Percentiles rank a stretch among this genome's conserved stretches.
Evolutionary conservation across 176 grass and related monocot species (phyloP).

Genomic region (Rhynchospora pubera): DNA sequence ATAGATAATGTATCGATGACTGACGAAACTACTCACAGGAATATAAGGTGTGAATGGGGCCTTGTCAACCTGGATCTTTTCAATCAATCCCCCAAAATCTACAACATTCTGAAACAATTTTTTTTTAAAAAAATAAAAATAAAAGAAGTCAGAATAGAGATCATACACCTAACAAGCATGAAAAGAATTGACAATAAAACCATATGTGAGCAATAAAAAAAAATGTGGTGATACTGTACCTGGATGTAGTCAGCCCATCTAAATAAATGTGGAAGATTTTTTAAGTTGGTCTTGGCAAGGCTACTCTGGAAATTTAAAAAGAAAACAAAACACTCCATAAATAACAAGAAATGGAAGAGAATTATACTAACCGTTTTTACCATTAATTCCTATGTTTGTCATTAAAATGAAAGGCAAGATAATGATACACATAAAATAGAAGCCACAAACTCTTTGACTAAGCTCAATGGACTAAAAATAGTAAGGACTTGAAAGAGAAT

Average conservation of each 20-base stretch:
- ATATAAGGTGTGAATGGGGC: conserved; percentile 43
- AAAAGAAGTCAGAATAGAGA: neutral
- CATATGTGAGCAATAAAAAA: conserved; percentile 7
- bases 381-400: neutral
- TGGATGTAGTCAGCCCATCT: conserved; percentile 96
- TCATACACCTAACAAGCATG: neutral
- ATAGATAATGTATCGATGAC: neutral
- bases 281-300: conserved; percentile 32
- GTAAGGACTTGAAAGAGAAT: neutral
- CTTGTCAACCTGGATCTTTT: conserved; percentile 60
- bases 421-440: neutral
- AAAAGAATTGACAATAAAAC: conserved; percentile 3
- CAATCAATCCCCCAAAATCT: conserved; percentile 51
- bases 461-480: neutral
- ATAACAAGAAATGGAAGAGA: neutral
- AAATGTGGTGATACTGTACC: conserved; percentile 30
- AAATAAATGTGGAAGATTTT: conserved; percentile 59
- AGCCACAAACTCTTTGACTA: neutral
- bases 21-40: neutral
- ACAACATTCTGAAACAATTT: conserved; percentile 45
- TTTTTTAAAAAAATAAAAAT: neutral
- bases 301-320: conserved; percentile 29
- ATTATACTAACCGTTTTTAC: neutral
- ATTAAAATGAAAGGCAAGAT: neutral
- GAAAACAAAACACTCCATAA: neutral